A percentile compares a stretch with the other conserved stretches of the same genome.
phyloP scores from a whole-genome alignment of 2,329 filamentous ascomycete species.

The Endothia cerciana region DNA sequence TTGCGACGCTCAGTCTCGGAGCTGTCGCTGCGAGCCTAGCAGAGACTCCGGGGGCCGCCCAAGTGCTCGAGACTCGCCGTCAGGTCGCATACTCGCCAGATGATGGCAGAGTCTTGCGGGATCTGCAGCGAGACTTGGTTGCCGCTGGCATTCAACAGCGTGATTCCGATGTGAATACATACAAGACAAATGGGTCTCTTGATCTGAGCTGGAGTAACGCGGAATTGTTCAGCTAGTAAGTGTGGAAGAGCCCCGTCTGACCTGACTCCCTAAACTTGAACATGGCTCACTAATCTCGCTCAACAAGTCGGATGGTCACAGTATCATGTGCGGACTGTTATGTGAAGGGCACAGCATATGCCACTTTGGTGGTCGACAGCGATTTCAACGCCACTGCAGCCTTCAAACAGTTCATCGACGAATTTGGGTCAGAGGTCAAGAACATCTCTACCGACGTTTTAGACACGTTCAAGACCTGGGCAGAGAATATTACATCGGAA shows the following conservation, averaged over 20 bases:
- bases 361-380: conserved; percentile 46
- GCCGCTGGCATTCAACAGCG: conserved; percentile 29
- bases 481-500: conserved; percentile 40
- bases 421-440: conserved; percentile 39
- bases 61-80: conserved; percentile 34
- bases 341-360: conserved; percentile 50
- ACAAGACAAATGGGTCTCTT: conserved; percentile 40
- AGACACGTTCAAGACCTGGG: conserved; percentile 20
- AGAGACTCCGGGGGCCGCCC: conserved; percentile 3
- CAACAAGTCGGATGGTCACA: conserved; percentile 36
- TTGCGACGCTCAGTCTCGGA: background rate
- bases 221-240: conserved; percentile 41
- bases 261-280: background rate
- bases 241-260: conserved; percentile 12
- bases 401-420: conserved; percentile 39
- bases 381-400: conserved; percentile 45
- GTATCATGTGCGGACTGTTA: conserved; percentile 55
- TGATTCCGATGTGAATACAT: conserved; percentile 28
- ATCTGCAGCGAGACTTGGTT: conserved; percentile 30
- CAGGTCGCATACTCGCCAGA: too few relatives aligned
- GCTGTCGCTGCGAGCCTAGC: background rate
- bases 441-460: conserved; percentile 38
- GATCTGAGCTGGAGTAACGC: conserved; percentile 47
- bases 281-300: background rate
- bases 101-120: background rate